Evolutionary conservation across 2,329 filamentous ascomycete genomes (phyloP).

Genomic region (Neoarthrinium moseri): DNA sequence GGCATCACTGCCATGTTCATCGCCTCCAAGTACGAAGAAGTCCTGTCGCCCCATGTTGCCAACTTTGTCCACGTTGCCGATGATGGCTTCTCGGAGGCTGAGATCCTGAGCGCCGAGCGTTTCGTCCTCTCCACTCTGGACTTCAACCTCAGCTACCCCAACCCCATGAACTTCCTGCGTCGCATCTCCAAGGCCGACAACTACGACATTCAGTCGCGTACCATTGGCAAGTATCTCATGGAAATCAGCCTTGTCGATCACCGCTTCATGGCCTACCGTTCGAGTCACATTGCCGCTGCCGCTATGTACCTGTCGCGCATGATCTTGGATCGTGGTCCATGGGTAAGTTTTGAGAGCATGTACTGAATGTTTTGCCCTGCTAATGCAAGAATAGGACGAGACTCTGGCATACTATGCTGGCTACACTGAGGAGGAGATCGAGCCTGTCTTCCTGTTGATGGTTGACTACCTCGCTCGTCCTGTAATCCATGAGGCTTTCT

Average conservation of each 20-base stretch:
- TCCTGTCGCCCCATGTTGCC: slow-evolving; percentile 91
- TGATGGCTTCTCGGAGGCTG: slow-evolving; percentile 90
- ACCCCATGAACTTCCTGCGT: slow-evolving; percentile 99
- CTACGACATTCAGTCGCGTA: slow-evolving; percentile 97
- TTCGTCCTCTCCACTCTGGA: slow-evolving; percentile 88
- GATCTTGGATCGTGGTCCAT: slow-evolving; percentile 86
- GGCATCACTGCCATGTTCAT: slow-evolving; percentile 99
- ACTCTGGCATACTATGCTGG: slow-evolving; percentile 89
- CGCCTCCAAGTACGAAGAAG: slow-evolving; percentile 97
- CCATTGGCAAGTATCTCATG: slow-evolving; percentile 94
- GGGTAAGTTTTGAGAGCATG: slow-evolving; percentile 60
- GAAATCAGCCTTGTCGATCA: slow-evolving; percentile 96
- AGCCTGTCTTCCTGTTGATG: slow-evolving; percentile 91
- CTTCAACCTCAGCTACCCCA: slow-evolving; percentile 97
- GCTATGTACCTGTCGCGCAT: slow-evolving; percentile 93
- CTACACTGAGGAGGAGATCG: slow-evolving; percentile 88
- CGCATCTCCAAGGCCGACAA: slow-evolving; percentile 99
- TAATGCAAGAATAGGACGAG: slow-evolving; percentile 60
- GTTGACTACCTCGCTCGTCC: slow-evolving; percentile 92
- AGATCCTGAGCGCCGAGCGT: slow-evolving; percentile 96
- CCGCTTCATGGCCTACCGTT: slow-evolving; percentile 84
- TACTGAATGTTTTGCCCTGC: slow-evolving; percentile 21
- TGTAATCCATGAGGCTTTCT: slow-evolving; percentile 93
- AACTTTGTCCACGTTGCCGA: slow-evolving; percentile 98
- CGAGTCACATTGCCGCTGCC: slow-evolving; percentile 86